These are phyloP conservation scores for Trichoderma virens DNA, from an alignment of 495 filamentous ascomycete species.

Conservation along the genomic window DNA sequence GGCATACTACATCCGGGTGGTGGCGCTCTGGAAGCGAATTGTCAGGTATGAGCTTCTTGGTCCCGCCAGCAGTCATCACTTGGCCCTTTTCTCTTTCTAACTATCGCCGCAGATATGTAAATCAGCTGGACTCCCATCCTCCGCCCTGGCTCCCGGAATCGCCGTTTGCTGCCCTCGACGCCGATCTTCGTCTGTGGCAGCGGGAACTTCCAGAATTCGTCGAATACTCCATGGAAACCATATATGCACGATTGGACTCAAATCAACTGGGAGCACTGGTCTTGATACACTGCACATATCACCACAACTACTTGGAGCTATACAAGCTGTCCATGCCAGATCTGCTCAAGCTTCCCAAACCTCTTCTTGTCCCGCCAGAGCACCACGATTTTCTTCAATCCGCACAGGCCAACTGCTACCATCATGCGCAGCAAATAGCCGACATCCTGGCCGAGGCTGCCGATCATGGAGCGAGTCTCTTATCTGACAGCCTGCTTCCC, in stretches of 20 bases:
- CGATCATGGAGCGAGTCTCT: constrained; percentile 4
- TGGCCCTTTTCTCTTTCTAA: background rate
- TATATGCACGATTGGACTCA: constrained; percentile 8
- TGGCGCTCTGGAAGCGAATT: constrained; percentile 11
- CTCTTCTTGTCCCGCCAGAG: constrained; percentile 3
- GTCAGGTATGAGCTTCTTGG: background rate
- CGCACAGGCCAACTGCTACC: constrained; percentile 7
- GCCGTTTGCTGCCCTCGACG: constrained; percentile 5
- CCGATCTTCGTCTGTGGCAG: constrained; percentile 3
- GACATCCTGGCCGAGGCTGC: constrained; percentile 6
- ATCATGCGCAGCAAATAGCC: constrained; percentile 10
- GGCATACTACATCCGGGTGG: constrained; percentile 11
- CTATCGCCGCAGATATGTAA: background rate
- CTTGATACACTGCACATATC: constrained; percentile 11
- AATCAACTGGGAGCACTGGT: constrained; percentile 10
- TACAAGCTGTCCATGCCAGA: constrained; percentile 10
- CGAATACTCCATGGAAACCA: constrained; percentile 11
- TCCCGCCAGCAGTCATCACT: background rate
- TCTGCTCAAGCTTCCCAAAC: constrained; percentile 1
- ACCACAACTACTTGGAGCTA: constrained; percentile 9
- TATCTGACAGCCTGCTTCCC: constrained; percentile 1
- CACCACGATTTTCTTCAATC: constrained; percentile 2
- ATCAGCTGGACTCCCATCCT: background rate
- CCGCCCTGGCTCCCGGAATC: constrained; percentile 3
- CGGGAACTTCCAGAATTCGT: constrained; percentile 9